phyloP scores from a whole-genome alignment of 2,329 filamentous ascomycete species.

The Pseudogymnoascus sp. region DNA sequence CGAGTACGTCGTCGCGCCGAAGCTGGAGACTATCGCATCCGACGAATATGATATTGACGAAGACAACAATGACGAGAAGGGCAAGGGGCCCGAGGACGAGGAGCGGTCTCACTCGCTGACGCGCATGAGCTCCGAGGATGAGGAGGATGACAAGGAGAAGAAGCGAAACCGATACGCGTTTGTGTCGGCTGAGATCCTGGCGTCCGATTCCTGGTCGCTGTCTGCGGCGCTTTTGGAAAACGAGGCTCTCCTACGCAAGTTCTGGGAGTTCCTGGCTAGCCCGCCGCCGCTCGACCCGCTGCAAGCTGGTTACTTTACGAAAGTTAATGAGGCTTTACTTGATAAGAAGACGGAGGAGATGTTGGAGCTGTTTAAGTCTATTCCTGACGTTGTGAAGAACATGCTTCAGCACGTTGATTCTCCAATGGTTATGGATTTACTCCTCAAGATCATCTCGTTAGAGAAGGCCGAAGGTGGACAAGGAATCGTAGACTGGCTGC shows the following conservation, averaged over 20 bases:
- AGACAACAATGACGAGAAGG: constrained; percentile 41
- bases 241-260: constrained; percentile 66
- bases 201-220: constrained; percentile 95
- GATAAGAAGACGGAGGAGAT: constrained; percentile 98
- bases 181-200: constrained; percentile 84
- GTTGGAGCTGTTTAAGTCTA: constrained; percentile 77
- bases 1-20: constrained; percentile 82
- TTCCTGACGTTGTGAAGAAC: constrained; percentile 73
- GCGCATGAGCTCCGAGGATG: constrained; percentile 40
- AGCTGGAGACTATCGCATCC: constrained; percentile 50
- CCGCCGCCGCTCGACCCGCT: constrained; percentile 83
- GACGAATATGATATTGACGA: constrained; percentile 45
- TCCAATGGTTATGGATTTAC: constrained; percentile 94
- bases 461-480: constrained; percentile 87
- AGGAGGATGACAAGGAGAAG: constrained; percentile 76
- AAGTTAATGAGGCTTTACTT: constrained; percentile 94
- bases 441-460: constrained; percentile 93
- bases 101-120: constrained; percentile 44
- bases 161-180: constrained; percentile 90
- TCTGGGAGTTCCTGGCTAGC: constrained; percentile 84
- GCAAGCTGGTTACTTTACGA: constrained; percentile 96
- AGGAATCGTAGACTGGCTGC: constrained; percentile 94
- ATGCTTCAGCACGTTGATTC: constrained; percentile 93
- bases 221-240: constrained; percentile 87
- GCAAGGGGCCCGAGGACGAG: constrained; percentile 27